Percentiles rank a stretch among this genome's conserved stretches.
These are phyloP conservation scores for Crassisporium funariophilum DNA, from an alignment of 768 basidiomycete species.

Conservation along the genomic window DNA sequence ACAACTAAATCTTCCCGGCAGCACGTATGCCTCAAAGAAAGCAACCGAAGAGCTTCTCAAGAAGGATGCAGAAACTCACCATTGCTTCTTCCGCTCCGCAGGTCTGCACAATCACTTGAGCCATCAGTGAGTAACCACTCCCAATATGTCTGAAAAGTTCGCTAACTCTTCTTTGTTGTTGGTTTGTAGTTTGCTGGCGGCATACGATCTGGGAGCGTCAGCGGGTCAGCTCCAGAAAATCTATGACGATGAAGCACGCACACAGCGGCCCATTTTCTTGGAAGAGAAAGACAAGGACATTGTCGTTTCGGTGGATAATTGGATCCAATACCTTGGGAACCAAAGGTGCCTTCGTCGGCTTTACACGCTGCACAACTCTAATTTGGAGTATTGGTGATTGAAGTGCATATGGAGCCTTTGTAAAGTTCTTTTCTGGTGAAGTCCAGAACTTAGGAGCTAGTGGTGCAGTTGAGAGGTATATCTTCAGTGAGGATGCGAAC, in stretches of 20 bases:
- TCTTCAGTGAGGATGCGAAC: constrained; percentile 43
- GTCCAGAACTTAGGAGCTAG: constrained; percentile 39
- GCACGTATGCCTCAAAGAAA: constrained; percentile 43
- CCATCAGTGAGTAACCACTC: constrained; percentile 50
- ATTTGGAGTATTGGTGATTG: not conserved
- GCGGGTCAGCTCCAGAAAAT: constrained; percentile 48
- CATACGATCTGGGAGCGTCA: constrained; percentile 58
- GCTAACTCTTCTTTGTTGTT: not conserved
- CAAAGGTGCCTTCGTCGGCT: constrained; percentile 36
- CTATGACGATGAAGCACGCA: constrained; percentile 41
- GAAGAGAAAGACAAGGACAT: constrained; percentile 37
- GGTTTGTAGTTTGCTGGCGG: constrained; percentile 49
- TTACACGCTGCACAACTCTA: not conserved
- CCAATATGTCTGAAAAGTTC: not conserved
- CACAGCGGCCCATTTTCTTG: constrained; percentile 41
- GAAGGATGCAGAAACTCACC: constrained; percentile 49
- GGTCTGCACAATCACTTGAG: constrained; percentile 59
- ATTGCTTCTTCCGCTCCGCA: constrained; percentile 46
- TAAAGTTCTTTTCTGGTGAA: constrained; percentile 42
- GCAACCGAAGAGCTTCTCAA: constrained; percentile 46
- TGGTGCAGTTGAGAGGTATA: constrained; percentile 47
- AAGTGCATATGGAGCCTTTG: constrained; percentile 41
- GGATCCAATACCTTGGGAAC: constrained; percentile 51
- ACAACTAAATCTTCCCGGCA: constrained; percentile 48
- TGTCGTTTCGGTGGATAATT: constrained; percentile 45